A percentile compares a stretch with the other conserved stretches of the same genome.
Evolutionary conservation across 768 basidiomycete species (phyloP).

Genomic region (Trametes villosa): DNA sequence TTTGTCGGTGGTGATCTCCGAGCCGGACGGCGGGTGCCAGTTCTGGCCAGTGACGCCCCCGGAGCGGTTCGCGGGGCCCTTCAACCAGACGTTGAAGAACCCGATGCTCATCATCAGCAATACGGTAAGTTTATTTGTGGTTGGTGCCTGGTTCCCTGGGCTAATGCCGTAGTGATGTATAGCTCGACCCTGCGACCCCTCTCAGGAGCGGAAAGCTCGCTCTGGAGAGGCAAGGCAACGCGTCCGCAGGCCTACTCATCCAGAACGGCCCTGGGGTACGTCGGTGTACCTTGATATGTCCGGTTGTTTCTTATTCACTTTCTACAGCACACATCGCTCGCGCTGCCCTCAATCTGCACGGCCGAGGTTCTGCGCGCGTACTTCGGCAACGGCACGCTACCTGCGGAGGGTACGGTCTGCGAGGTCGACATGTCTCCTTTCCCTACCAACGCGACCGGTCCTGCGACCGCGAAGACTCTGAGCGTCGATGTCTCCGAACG

Average conservation of each 20-base stretch:
- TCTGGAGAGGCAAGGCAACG: conserved; percentile 24
- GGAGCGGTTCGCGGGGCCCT: conserved; percentile 36
- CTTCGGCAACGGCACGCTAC: conserved; percentile 34
- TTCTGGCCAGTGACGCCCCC: conserved; percentile 32
- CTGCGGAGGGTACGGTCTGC: conserved; percentile 31
- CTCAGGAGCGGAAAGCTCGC: conserved; percentile 31
- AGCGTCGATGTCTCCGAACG: no score
- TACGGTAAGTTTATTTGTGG: conserved; percentile 16
- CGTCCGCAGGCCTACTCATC: conserved; percentile 16
- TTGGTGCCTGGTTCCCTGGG: neutral
- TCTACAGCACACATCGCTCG: conserved; percentile 29
- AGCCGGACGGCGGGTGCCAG: conserved; percentile 35
- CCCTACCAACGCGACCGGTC: neutral
- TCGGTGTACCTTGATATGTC: no score
- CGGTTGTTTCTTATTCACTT: no score
- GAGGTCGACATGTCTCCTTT: conserved; percentile 19
- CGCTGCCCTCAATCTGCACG: conserved; percentile 32
- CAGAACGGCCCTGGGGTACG: neutral
- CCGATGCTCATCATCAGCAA: conserved; percentile 36
- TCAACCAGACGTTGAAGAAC: conserved; percentile 33
- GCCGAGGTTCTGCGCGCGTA: conserved; percentile 25
- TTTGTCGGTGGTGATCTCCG: conserved; percentile 24
- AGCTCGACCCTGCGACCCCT: conserved; percentile 37
- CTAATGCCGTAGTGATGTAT: neutral
- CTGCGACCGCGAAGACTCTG: no score